Percentiles rank a stretch among this genome's conserved stretches.
Conservation (phyloP, 2,329 filamentous ascomycete genomes). For the Alternaria sp. region DNA sequence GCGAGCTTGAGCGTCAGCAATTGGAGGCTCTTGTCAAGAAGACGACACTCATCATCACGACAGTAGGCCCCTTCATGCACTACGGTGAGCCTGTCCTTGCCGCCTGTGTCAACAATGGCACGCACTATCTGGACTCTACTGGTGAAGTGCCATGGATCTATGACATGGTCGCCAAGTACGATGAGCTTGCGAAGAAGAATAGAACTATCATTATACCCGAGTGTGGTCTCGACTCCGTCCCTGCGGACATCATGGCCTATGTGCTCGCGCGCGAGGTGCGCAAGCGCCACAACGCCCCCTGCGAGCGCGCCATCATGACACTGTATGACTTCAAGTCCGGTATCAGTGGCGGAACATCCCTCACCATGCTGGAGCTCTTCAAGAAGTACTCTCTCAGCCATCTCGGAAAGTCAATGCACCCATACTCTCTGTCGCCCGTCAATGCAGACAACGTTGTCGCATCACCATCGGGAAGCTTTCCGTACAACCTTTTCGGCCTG, state of each 20-base stretch:
- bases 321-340: slow-evolving; percentile 62
- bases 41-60: slow-evolving; percentile 68
- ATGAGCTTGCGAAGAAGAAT: slow-evolving; percentile 66
- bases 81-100: slow-evolving; percentile 72
- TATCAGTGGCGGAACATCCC: slow-evolving; percentile 67
- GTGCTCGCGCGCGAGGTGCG: slow-evolving; percentile 64
- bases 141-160: slow-evolving; percentile 72
- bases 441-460: slow-evolving; percentile 49
- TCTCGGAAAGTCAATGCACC: slow-evolving; percentile 58
- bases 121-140: slow-evolving; percentile 73
- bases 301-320: slow-evolving; percentile 61
- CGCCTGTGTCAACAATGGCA: slow-evolving; percentile 70
- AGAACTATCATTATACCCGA: slow-evolving; percentile 69
- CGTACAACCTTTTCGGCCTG: slow-evolving; percentile 60
- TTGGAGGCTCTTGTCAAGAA: slow-evolving; percentile 62
- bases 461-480: slow-evolving; percentile 47
- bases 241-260: slow-evolving; percentile 66
- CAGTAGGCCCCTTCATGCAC: slow-evolving; percentile 69
- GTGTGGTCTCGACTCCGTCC: slow-evolving; percentile 69
- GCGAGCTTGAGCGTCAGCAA: slow-evolving; percentile 58
- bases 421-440: slow-evolving; percentile 62
- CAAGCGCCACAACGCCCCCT: slow-evolving; percentile 59
- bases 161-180: slow-evolving; percentile 69
- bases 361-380: slow-evolving; percentile 69
- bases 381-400: slow-evolving; percentile 59